Conservation (phyloP, 306 rosid species). For the Notholithocarpus densiflorus region DNA sequence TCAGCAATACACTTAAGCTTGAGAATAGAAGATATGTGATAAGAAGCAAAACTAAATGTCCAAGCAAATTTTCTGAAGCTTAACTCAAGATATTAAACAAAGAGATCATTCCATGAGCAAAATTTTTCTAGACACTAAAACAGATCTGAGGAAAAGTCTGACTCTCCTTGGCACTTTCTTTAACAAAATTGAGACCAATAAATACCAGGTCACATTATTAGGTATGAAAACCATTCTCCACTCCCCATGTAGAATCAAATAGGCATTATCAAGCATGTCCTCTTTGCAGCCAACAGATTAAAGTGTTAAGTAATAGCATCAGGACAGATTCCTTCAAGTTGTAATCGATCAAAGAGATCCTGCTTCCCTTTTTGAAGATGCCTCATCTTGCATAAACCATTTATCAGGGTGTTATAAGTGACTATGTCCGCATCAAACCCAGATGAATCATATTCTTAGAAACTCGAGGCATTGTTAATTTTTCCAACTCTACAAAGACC, state of each 20-base stretch:
- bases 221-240: slow-evolving; percentile 72
- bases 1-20: background rate
- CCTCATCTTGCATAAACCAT: slow-evolving; percentile 78
- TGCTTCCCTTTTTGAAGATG: slow-evolving; percentile 63
- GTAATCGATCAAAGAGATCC: slow-evolving; percentile 67
- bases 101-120: background rate
- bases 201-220: slow-evolving; percentile 66
- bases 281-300: slow-evolving; percentile 65
- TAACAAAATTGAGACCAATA: slow-evolving; percentile 53
- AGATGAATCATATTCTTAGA: slow-evolving; percentile 66
- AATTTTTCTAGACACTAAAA: slow-evolving; percentile 3
- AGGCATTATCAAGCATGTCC: slow-evolving; percentile 64
- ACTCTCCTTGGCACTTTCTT: slow-evolving; percentile 32
- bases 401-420: slow-evolving; percentile 77
- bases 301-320: slow-evolving; percentile 82
- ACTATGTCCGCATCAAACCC: slow-evolving; percentile 71
- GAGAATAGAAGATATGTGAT: background rate
- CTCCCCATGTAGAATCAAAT: slow-evolving; percentile 58
- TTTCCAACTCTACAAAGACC: slow-evolving; percentile 68
- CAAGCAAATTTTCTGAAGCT: background rate
- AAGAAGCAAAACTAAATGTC: no score
- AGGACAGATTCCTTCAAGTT: slow-evolving; percentile 60
- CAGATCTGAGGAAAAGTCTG: background rate
- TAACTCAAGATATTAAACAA: background rate
- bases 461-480: slow-evolving; percentile 67